Percentiles rank a stretch among this genome's conserved stretches.
These are phyloP conservation scores for Hypoxylon trugodes DNA, from an alignment of 495 filamentous ascomycete genomes.

Conservation along the genomic window DNA sequence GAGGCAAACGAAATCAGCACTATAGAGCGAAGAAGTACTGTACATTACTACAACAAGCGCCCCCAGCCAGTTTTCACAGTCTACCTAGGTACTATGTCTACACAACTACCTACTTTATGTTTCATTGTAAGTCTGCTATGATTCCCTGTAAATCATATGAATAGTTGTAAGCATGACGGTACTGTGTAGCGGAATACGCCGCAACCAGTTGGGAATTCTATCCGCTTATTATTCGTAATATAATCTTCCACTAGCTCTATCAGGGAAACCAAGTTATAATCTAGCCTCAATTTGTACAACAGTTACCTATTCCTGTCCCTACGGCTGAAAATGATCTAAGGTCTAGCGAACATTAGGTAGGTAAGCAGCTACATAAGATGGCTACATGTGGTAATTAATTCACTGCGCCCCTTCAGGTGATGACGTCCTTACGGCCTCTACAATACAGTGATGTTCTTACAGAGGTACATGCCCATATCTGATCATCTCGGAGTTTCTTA, in stretches of 20 bases:
- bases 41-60: constrained; percentile 32
- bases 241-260: not conserved
- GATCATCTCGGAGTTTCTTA: too few species aligned
- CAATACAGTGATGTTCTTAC: too few species aligned
- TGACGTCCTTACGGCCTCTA: too few species aligned
- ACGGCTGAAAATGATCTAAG: not conserved
- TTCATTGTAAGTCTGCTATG: constrained; percentile 5
- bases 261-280: not conserved
- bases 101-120: constrained; percentile 4
- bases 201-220: constrained; percentile 3
- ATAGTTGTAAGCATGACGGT: constrained; percentile 23
- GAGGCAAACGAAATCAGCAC: constrained; percentile 10
- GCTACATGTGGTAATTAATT: not conserved
- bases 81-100: constrained; percentile 12
- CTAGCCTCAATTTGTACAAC: not conserved
- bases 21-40: constrained; percentile 14
- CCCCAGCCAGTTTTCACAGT: not conserved
- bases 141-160: constrained; percentile 9
- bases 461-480: too few species aligned
- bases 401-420: constrained; percentile 18
- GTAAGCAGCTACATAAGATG: not conserved
- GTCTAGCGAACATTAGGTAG: not conserved
- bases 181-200: constrained; percentile 6
- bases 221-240: constrained; percentile 16
- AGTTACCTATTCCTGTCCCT: not conserved